These are phyloP conservation scores for Glomus cerebriforme DNA, from an alignment of 192 early-diverging fungal species.

Conservation along the genomic window DNA sequence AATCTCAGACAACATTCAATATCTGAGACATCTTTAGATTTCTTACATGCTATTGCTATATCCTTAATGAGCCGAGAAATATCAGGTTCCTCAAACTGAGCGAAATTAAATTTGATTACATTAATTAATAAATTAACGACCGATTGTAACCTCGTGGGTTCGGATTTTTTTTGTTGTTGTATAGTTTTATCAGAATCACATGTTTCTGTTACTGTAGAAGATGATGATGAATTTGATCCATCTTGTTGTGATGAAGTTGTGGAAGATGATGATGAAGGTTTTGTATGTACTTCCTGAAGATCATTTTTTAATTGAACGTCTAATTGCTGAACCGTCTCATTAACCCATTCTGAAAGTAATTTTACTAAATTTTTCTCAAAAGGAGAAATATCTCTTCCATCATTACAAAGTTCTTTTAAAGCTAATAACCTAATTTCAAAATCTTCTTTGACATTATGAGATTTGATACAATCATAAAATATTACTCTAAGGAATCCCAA, in stretches of 20 bases:
- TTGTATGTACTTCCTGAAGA: not conserved
- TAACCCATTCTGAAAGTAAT: slow-evolving; percentile 53
- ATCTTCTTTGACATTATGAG: slow-evolving; percentile 53
- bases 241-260: slow-evolving; percentile 5
- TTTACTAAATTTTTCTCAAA: slow-evolving; percentile 62
- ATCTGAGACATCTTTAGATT: slow-evolving; percentile 41
- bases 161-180: not conserved
- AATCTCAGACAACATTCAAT: slow-evolving; percentile 49
- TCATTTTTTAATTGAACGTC: slow-evolving; percentile 14
- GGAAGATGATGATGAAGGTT: not conserved
- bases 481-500: slow-evolving; percentile 56
- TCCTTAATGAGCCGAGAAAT: slow-evolving; percentile 50
- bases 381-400: slow-evolving; percentile 58
- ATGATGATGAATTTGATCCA: not conserved
- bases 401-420: slow-evolving; percentile 50
- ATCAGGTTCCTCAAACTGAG: slow-evolving; percentile 57
- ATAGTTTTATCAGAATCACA: not conserved
- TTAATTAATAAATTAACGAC: slow-evolving; percentile 51
- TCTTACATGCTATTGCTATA: slow-evolving; percentile 47
- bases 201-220: not conserved
- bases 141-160: slow-evolving; percentile 48
- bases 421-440: slow-evolving; percentile 54
- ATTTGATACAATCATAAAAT: slow-evolving; percentile 55
- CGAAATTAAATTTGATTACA: slow-evolving; percentile 59
- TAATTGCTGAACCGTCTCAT: slow-evolving; percentile 45